Evolutionary conservation across 2,329 filamentous ascomycete genomes (phyloP).

Genomic region (Coniochaeta prunicola): DNA sequence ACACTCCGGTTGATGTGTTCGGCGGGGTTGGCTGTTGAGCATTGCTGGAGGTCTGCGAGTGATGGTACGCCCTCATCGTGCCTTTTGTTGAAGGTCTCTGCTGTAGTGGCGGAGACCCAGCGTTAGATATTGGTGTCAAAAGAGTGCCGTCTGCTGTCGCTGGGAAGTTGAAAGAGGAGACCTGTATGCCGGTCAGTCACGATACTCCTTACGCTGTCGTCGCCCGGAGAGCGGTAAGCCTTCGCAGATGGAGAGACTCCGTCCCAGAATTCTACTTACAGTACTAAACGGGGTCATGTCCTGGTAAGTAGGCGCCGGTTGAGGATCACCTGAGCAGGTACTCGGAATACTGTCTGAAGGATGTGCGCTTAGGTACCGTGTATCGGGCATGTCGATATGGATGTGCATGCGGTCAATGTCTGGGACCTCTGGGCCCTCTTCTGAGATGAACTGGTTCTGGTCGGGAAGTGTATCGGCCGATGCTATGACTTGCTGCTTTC

Average conservation of each 20-base stretch:
- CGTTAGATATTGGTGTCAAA: conserved; percentile 43
- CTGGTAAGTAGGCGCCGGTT: conserved; percentile 8
- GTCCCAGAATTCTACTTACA: conserved; percentile 4
- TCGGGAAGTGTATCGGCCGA: conserved; percentile 12
- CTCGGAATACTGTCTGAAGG: conserved; percentile 11
- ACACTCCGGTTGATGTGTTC: conserved; percentile 35
- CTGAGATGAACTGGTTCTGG: conserved; percentile 10
- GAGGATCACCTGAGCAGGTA: conserved; percentile 8
- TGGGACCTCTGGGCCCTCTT: conserved; percentile 8
- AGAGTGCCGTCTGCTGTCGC: conserved; percentile 32
- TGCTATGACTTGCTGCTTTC: conserved; percentile 7
- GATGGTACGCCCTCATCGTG: conserved; percentile 25
- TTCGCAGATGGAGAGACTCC: background rate
- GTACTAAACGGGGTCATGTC: conserved; percentile 11
- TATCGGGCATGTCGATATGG: conserved; percentile 19
- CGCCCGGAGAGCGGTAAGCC: background rate
- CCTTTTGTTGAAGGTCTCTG: conserved; percentile 31
- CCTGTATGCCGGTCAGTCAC: conserved; percentile 8
- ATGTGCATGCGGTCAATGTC: conserved; percentile 14
- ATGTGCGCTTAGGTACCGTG: conserved; percentile 17
- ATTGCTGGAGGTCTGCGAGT: conserved; percentile 17
- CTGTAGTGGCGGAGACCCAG: conserved; percentile 38
- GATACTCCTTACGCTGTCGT: background rate
- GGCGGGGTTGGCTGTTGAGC: conserved; percentile 41
- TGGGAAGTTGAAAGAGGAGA: conserved; percentile 30